Percentiles rank a stretch among this genome's conserved stretches.
Evolutionary conservation across 495 filamentous ascomycete genomes (phyloP).

Genomic region (Penicillium odoratum): DNA sequence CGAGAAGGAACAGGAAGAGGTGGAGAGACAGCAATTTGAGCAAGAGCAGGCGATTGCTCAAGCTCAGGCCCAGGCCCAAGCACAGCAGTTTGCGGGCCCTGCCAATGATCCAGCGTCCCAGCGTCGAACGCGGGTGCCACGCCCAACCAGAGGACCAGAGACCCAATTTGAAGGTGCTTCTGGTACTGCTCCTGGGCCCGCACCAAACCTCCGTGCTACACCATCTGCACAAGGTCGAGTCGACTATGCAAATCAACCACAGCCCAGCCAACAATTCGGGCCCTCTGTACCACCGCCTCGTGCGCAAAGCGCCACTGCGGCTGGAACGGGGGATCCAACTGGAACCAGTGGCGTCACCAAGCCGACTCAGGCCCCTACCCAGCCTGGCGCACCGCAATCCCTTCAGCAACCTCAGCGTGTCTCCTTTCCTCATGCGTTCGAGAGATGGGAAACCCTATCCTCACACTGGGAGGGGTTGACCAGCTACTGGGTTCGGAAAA

Average conservation of each 20-base stretch:
- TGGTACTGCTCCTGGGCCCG: conserved; percentile 17
- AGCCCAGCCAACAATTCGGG: conserved; percentile 28
- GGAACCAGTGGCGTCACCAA: conserved; percentile 17
- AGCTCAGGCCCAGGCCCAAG: conserved; percentile 29
- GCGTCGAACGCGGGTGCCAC: conserved; percentile 35
- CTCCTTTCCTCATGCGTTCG: conserved; percentile 92
- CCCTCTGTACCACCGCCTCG: conserved; percentile 20
- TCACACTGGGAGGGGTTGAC: conserved; percentile 98
- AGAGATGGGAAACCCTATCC: conserved; percentile 94
- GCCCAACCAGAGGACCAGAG: conserved; percentile 29
- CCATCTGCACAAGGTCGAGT: conserved; percentile 21
- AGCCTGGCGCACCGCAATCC: conserved; percentile 39
- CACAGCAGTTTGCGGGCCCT: conserved; percentile 58
- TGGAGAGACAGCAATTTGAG: conserved; percentile 55
- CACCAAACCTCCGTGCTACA: conserved; percentile 9
- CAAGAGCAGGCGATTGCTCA: conserved; percentile 43
- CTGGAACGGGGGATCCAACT: conserved; percentile 22
- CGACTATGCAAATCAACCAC: conserved; percentile 12
- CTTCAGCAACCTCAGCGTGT: conserved; percentile 39
- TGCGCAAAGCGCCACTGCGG: conserved; percentile 29
- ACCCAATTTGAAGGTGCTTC: conserved; percentile 18
- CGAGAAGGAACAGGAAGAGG: conserved; percentile 51
- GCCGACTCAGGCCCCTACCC: conserved; percentile 30
- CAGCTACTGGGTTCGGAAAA: conserved; percentile 90
- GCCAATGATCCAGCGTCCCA: conserved; percentile 47